phyloP scores from a whole-genome alignment of 805 yeast species.

The Torulaspora microellipsoides region DNA sequence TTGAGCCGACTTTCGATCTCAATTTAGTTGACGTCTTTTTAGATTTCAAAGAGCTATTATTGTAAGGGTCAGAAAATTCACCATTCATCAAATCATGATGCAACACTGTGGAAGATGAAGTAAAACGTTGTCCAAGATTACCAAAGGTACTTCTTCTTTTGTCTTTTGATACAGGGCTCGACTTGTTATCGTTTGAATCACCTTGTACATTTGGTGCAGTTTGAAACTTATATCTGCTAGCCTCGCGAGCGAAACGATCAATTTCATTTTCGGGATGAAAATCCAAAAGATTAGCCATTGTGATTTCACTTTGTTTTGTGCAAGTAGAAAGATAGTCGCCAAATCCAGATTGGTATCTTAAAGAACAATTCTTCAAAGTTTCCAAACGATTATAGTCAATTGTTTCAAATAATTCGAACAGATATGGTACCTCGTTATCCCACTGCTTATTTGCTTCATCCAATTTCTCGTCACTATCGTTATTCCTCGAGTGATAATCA shows the following conservation, averaged over 20 bases:
- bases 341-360: slow-evolving; percentile 58
- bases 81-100: slow-evolving; percentile 32
- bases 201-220: slow-evolving; percentile 6
- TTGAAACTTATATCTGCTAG: slow-evolving; percentile 28
- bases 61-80: slow-evolving; percentile 30
- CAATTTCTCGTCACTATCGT: slow-evolving; percentile 39
- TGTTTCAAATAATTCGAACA: slow-evolving; percentile 68
- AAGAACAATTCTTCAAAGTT: slow-evolving; percentile 59
- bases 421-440: slow-evolving; percentile 73
- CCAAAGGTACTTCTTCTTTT: slow-evolving; percentile 30
- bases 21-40: slow-evolving; percentile 40
- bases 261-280: slow-evolving; percentile 61
- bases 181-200: background rate
- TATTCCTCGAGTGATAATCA: slow-evolving; percentile 39
- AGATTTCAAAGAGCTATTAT: slow-evolving; percentile 29
- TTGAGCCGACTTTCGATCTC: slow-evolving; percentile 70
- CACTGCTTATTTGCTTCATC: slow-evolving; percentile 53
- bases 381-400: slow-evolving; percentile 61
- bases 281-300: slow-evolving; percentile 60
- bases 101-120: slow-evolving; percentile 29
- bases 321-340: slow-evolving; percentile 48
- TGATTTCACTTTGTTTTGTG: slow-evolving; percentile 52
- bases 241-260: slow-evolving; percentile 46
- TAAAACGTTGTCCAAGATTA: slow-evolving; percentile 24
- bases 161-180: slow-evolving; percentile 12